A percentile compares a stretch with the other conserved stretches of the same genome.
phyloP scores from a whole-genome alignment of 2,329 filamentous ascomycete species.

The Mariannaea elegans region DNA sequence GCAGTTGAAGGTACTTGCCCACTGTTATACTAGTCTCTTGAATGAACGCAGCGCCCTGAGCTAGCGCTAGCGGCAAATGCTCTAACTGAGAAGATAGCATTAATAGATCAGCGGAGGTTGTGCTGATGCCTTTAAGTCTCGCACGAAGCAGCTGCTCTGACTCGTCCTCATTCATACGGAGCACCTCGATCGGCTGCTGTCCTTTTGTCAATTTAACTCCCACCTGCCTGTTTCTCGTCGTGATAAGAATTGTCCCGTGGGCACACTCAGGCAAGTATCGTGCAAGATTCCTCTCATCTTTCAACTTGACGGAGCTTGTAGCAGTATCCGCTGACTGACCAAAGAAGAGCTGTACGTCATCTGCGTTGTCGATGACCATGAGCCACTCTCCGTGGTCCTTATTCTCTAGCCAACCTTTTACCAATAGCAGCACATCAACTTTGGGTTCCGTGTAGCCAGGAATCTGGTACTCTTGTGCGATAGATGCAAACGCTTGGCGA shows the following conservation, averaged over 20 bases:
- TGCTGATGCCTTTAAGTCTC: conserved; percentile 22
- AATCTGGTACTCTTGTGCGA: conserved; percentile 43
- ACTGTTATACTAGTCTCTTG: conserved; percentile 38
- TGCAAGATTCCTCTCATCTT: background rate
- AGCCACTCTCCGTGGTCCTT: conserved; percentile 4
- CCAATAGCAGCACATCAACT: conserved; percentile 39
- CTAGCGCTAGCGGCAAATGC: conserved; percentile 46
- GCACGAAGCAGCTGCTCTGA: conserved; percentile 37
- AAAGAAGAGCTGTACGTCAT: conserved; percentile 11
- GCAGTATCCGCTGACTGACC: conserved; percentile 8
- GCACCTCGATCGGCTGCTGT: conserved; percentile 32
- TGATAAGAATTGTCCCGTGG: conserved; percentile 44
- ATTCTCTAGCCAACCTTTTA: conserved; percentile 42
- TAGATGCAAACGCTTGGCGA: conserved; percentile 41
- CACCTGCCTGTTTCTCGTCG: conserved; percentile 43
- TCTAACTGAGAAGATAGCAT: conserved; percentile 42
- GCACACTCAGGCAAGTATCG: conserved; percentile 39
- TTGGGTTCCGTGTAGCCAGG: conserved; percentile 36
- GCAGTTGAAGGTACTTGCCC: conserved; percentile 39
- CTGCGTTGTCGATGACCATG: conserved; percentile 22
- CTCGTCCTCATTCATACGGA: conserved; percentile 40
- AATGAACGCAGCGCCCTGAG: conserved; percentile 47
- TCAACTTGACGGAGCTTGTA: background rate
- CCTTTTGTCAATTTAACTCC: conserved; percentile 34
- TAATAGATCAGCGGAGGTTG: too few species aligned